Evolutionary conservation across 2,329 filamentous ascomycete genomes (phyloP), one percentile per base, ranked within the genome.

Genomic region (Cordyceps sp.): DNA sequence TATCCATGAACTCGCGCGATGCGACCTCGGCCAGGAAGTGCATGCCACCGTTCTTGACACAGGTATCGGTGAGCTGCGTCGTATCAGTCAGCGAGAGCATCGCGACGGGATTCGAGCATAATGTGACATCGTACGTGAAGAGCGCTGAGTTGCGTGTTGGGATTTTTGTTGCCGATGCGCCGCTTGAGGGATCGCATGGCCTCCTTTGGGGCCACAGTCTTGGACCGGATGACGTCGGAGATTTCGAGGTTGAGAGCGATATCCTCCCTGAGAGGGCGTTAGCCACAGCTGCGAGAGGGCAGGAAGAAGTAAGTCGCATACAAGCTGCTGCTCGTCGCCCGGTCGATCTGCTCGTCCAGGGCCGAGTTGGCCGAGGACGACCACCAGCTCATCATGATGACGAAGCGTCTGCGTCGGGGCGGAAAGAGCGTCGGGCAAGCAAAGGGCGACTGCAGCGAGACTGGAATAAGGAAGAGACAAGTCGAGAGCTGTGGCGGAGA

Each of bases 191-290:
- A 88, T 53, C 85, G 82, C 90, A 98, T 98, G 39, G 90, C 90
- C 58, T 98, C 90, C 57, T 88, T 94, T 33, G 90, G 88, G 54
- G 86, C 85, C 31, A 98, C 88, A 14, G 85, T 93, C 64, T 96
- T 96, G 48, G 86, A 96, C 46, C 90, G 75, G 55, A 98, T 94
- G 45, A 93, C 66, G 61, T 98, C 90, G 54, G 88, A 94, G 46
- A 98, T 96, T 58, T 98, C 90, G 49, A 98, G 76, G 54, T 96
- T 96, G 44, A 94, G 73, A 26, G 90, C 80, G 53, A 98, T 96
- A 50, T 98, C 88, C 59, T 98, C 86, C 44, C 84, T 92, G 30
- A 9, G 17, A 14, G 8, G 13, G 10, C 6, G 27, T 21, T 20
- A 32, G 28, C 29, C 10, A 46, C 31, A 23, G 24, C 16, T 39